A percentile compares a stretch with the other conserved stretches of the same genome.
These are phyloP conservation scores for Sherardia arvensis DNA, from an alignment of 257 asterid species.

Conservation along the genomic window DNA sequence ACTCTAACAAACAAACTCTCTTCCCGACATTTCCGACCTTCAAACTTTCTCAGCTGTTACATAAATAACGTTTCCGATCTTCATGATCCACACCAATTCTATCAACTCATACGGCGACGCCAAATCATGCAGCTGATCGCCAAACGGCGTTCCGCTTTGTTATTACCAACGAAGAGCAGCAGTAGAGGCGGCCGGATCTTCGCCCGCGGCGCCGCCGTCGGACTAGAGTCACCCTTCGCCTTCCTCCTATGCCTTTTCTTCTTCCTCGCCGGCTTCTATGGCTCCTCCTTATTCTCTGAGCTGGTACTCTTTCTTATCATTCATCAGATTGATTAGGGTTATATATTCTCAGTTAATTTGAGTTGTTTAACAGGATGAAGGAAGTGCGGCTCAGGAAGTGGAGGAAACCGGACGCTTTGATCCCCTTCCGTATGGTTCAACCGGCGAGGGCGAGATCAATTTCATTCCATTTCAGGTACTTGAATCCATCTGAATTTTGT, in stretches of 20 bases:
- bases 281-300: constrained; percentile 60
- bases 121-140: no score
- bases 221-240: constrained; percentile 48
- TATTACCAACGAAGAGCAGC: constrained; percentile 43
- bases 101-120: no score
- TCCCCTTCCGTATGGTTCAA: constrained; percentile 48
- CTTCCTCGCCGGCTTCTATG: constrained; percentile 76
- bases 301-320: constrained; percentile 33
- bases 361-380: constrained; percentile 21
- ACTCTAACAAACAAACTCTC: no score
- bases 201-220: no score
- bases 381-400: constrained; percentile 26
- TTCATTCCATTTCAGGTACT: constrained; percentile 70
- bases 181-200: no score
- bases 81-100: no score
- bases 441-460: constrained; percentile 53
- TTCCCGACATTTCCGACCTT: no score
- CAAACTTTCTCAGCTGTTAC: no score
- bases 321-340: neutral
- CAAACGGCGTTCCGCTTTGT: no score
- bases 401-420: constrained; percentile 26
- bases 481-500: neutral
- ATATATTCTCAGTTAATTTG: neutral
- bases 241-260: constrained; percentile 68
- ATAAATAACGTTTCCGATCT: no score